Conservation (phyloP, 495 filamentous ascomycete species). For the Hypoxylon lienhwacheense region DNA sequence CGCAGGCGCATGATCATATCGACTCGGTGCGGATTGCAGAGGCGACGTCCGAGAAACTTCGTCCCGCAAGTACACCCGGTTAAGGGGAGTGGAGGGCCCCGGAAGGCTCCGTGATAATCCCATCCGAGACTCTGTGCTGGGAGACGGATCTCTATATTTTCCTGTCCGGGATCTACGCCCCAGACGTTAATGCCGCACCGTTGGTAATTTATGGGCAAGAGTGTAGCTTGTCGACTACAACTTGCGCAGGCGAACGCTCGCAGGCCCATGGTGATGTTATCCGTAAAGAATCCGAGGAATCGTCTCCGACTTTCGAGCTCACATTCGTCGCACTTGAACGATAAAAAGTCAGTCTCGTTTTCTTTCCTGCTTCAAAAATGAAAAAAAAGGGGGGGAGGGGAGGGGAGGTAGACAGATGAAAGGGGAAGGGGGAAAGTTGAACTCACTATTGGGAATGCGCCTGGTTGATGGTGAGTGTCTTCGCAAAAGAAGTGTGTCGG, state of each 20-base stretch:
- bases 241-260: neutral
- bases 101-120: neutral
- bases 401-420: no score
- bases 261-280: neutral
- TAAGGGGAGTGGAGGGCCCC: neutral
- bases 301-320: neutral
- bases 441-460: neutral
- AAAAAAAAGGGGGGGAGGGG: no score
- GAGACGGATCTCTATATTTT: no score
- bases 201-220: no score
- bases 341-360: no score
- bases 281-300: neutral
- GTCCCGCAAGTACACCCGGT: conserved; percentile 21
- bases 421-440: no score
- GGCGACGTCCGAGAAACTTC: conserved; percentile 8
- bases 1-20: neutral
- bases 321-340: conserved; percentile 14
- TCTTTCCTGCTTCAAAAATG: no score
- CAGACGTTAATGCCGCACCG: neutral
- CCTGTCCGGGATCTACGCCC: neutral
- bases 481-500: conserved; percentile 1
- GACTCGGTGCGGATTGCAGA: conserved; percentile 27
- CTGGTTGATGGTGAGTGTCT: neutral
- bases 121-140: neutral
- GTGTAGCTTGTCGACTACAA: no score